Conservation (phyloP, 2,329 filamentous ascomycete genomes). For the Sporothrix mexicana region DNA sequence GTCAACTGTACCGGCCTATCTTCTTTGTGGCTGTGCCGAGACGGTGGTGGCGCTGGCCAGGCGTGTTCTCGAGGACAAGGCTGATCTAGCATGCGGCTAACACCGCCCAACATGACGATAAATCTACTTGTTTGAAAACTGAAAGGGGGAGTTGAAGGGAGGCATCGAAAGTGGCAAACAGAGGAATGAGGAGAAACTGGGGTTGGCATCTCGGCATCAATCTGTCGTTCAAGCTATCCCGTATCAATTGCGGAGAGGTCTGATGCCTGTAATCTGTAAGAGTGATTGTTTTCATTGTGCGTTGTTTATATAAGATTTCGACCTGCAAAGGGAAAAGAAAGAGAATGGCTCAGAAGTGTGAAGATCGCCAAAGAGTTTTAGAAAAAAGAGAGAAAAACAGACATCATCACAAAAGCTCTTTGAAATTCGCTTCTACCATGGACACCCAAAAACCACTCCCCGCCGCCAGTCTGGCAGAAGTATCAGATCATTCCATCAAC, state of each 20-base stretch:
- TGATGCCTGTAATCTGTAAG: background rate
- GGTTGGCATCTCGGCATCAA: background rate
- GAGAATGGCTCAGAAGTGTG: background rate
- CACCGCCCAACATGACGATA: background rate
- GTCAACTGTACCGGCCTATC: background rate
- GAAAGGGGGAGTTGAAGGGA: background rate
- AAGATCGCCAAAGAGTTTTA: background rate
- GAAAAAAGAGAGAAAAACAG: too few species aligned
- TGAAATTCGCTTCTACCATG: background rate
- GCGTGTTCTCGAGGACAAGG: background rate
- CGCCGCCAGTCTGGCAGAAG: background rate
- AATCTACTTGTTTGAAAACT: background rate
- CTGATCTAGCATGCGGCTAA: background rate
- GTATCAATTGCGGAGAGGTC: background rate
- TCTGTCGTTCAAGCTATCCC: background rate
- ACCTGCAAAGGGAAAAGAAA: background rate
- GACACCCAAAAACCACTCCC: background rate
- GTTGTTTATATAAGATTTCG: background rate
- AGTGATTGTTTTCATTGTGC: too few species aligned
- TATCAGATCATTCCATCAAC: background rate
- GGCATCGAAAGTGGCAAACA: background rate
- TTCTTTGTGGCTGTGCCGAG: background rate
- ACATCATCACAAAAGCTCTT: background rate
- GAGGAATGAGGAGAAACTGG: background rate
- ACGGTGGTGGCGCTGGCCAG: background rate